A percentile compares a stretch with the other conserved stretches of the same genome.
Conservation (phyloP, 176 grass and related monocot genomes). For the Eleusine indica region DNA sequence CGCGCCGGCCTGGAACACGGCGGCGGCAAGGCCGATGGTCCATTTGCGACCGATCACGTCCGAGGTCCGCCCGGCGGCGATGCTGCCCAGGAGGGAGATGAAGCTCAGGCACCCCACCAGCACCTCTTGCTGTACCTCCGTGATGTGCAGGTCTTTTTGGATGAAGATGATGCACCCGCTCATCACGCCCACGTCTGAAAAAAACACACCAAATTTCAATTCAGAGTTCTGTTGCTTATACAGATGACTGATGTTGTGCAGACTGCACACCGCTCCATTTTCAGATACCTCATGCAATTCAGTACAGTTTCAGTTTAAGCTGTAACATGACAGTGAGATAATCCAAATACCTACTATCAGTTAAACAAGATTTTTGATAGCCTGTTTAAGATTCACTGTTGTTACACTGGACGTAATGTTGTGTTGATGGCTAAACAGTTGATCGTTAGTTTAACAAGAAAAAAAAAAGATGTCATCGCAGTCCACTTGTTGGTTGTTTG, state of each 20-base stretch:
- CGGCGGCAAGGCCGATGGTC: constrained; percentile 70
- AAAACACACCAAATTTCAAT: neutral
- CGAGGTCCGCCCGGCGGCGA: constrained; percentile 57
- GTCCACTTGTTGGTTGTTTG: neutral
- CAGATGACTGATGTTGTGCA: neutral
- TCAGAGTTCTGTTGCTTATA: neutral
- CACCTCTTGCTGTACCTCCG: constrained; percentile 67
- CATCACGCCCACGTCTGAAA: constrained; percentile 73
- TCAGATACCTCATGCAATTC: neutral
- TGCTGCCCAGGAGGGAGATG: constrained; percentile 66
- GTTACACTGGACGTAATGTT: neutral
- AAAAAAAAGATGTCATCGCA: neutral
- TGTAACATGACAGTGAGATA: neutral
- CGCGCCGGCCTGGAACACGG: constrained; percentile 66
- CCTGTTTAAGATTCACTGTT: neutral
- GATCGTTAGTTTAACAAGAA: neutral
- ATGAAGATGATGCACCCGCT: constrained; percentile 85
- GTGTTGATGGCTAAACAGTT: neutral
- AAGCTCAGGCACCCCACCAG: constrained; percentile 77
- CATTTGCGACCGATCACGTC: constrained; percentile 71
- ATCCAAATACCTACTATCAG: neutral
- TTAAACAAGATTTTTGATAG: too few species aligned
- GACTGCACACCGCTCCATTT: too few species aligned
- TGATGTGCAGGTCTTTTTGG: constrained; percentile 73
- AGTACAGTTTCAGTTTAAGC: neutral